Conservation (phyloP, 805 yeast species). For the Teunomyces aglyptinius region DNA sequence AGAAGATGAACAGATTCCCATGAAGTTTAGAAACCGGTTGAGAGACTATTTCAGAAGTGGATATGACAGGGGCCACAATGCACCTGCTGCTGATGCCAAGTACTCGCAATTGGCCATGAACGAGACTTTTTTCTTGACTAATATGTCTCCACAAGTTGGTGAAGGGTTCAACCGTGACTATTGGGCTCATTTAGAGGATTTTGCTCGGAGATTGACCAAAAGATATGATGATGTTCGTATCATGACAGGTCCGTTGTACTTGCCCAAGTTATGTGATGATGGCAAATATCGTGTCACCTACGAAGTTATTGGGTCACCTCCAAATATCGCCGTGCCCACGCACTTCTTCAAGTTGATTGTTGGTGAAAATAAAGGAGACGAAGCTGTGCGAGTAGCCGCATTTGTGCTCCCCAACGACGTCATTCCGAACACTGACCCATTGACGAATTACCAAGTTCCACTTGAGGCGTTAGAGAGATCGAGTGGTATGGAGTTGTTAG, state of each 20-base stretch:
- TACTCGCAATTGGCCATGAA: conserved; percentile 90
- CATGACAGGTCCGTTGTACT: conserved; percentile 89
- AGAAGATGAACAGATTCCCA: conserved; percentile 84
- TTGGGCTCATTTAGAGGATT: conserved; percentile 96
- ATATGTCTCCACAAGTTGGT: conserved; percentile 96
- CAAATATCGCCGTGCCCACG: conserved; percentile 94
- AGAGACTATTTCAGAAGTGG: conserved; percentile 93
- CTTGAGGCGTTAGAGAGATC: conserved; percentile 85
- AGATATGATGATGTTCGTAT: conserved; percentile 74
- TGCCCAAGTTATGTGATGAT: conserved; percentile 77
- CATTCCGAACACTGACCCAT: conserved; percentile 68
- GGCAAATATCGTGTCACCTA: conserved; percentile 83
- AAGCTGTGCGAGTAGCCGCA: conserved; percentile 73
- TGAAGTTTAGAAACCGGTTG: conserved; percentile 68
- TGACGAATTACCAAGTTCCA: conserved; percentile 81
- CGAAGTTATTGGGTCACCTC: conserved; percentile 96
- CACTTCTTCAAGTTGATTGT: conserved; percentile 91
- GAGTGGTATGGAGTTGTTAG: conserved; percentile 78
- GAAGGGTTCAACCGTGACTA: conserved; percentile 95
- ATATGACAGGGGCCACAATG: conserved; percentile 95
- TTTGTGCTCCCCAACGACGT: conserved; percentile 89
- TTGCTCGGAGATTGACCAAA: conserved; percentile 73
- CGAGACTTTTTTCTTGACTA: conserved; percentile 85
- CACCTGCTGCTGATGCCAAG: conserved; percentile 97
- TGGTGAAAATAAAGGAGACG: conserved; percentile 58